phyloP scores from a whole-genome alignment of 345 rosid species.

The Syzygium jambos region DNA sequence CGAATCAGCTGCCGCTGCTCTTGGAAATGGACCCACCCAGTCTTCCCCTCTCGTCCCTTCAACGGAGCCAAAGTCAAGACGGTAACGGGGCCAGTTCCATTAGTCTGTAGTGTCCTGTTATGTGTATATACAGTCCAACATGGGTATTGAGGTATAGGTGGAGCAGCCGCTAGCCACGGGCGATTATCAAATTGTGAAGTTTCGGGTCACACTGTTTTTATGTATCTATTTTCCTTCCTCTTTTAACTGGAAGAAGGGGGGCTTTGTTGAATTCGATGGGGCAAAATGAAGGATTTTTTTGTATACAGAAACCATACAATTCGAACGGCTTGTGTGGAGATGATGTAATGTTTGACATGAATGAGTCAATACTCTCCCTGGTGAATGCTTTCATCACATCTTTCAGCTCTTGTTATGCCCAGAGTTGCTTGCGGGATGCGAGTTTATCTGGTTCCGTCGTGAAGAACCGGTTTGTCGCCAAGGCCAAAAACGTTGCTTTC shows the following conservation, averaged over 20 bases:
- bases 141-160: background rate
- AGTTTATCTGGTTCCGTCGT: background rate
- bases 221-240: background rate
- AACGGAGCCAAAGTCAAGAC: background rate
- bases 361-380: background rate
- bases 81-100: background rate
- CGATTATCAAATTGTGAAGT: background rate
- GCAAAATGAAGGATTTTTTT: background rate
- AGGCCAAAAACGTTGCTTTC: background rate
- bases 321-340: background rate
- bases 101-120: background rate
- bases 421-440: background rate
- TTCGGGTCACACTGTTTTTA: background rate
- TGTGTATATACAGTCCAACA: background rate
- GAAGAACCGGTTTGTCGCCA: background rate
- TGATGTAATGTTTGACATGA: background rate
- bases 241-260: background rate
- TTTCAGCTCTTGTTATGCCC: background rate
- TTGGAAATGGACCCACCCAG: conserved; percentile 18
- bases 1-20: conserved; percentile 92
- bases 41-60: background rate
- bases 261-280: background rate
- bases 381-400: background rate
- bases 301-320: background rate
- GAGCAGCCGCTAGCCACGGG: background rate